These are phyloP conservation scores for Allium sativum DNA, from an alignment of 106 monocot genomes.

Conservation along the genomic window DNA sequence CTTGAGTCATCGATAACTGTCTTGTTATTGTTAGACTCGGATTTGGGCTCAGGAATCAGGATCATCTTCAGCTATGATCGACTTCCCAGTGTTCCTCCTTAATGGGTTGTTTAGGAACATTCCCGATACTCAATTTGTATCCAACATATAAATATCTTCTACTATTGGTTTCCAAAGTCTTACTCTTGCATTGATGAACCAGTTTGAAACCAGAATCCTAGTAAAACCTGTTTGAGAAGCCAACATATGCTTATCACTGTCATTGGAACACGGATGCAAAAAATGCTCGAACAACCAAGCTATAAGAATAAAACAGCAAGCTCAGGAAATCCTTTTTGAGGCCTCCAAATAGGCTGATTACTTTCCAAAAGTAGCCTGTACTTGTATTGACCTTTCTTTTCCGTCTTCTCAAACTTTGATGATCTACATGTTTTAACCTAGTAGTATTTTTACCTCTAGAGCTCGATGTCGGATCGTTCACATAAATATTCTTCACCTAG, in stretches of 20 bases:
- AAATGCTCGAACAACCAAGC: slow-evolving; percentile 73
- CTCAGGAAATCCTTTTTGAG: slow-evolving; percentile 58
- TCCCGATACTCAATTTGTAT: slow-evolving; percentile 21
- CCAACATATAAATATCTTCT: slow-evolving; percentile 53
- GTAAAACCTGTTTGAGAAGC: slow-evolving; percentile 49
- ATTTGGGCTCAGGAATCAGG: slow-evolving; percentile 12
- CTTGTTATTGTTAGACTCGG: slow-evolving; percentile 9
- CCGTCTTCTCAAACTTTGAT: slow-evolving; percentile 13
- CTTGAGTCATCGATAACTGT: slow-evolving; percentile 11
- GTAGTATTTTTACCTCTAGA: slow-evolving; percentile 1
- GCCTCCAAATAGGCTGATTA: slow-evolving; percentile 49
- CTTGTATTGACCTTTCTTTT: slow-evolving; percentile 9
- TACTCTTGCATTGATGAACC: slow-evolving; percentile 59
- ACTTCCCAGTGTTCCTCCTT: slow-evolving; percentile 9
- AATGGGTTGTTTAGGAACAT: slow-evolving; percentile 26
- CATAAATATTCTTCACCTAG: slow-evolving; percentile 35
- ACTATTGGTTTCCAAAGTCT: slow-evolving; percentile 57
- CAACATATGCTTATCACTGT: slow-evolving; percentile 55
- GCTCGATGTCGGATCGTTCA: slow-evolving; percentile 17
- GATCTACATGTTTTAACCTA: slow-evolving; percentile 18
- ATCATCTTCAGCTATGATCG: not conserved
- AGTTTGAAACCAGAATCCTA: slow-evolving; percentile 56
- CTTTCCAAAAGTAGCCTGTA: slow-evolving; percentile 31
- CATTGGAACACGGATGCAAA: slow-evolving; percentile 60
- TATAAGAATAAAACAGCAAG: slow-evolving; percentile 40